Base-by-base conservation (phyloP, 1,284 basidiomycete genomes). In the Malassezia japonica region DNA sequence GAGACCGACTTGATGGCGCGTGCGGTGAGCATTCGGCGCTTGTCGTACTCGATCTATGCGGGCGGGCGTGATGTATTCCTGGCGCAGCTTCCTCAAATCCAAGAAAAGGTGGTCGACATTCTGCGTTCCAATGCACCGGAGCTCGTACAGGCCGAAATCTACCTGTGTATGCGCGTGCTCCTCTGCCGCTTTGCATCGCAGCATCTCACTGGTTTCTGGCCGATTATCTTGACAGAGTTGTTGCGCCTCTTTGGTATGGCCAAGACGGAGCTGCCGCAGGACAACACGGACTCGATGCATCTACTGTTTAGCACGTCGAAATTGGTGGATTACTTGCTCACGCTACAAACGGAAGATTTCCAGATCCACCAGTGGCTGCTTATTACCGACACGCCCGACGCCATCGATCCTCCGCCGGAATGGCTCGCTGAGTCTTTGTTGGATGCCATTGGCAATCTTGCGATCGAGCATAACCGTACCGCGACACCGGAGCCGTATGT, bases 311-410 rank as follows among this genome's bases (percentile, higher is more conserved):
- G 89, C 2, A 88, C 88, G 4, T 85, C 87, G 76, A 98, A 98
- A 75, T 86, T 94, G 67, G 76, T 98, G 23, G 94, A 99, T 74
- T 77, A 95, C 13, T 76, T 98, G 15, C 78, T 98, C 9, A 83
- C 87, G 2, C 76, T 98, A 32, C 91, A 96, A 73, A 92, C 88
- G 0, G 87, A 91, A 64, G 94, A 98, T 70, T 99, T 98, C 75
- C 94, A 98, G 75, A 86, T 95, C 89, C 87, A 98, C 73, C 90
- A 99, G 78, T 99, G 94, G 92, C 86, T 95, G 64, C 98, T 98
- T 69, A 83, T 96, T 48, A 94, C 90, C 0, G 94, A 99, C 73
- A 96, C 92, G 0, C 86, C 91, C 5, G 94, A 98, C 66, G 90
- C 91, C 0, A 81, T 90, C 10, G 90, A 90, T 72, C 84, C 83